Base-by-base conservation (phyloP, 768 basidiomycete species). In the Lyophyllum semitale region DNA sequence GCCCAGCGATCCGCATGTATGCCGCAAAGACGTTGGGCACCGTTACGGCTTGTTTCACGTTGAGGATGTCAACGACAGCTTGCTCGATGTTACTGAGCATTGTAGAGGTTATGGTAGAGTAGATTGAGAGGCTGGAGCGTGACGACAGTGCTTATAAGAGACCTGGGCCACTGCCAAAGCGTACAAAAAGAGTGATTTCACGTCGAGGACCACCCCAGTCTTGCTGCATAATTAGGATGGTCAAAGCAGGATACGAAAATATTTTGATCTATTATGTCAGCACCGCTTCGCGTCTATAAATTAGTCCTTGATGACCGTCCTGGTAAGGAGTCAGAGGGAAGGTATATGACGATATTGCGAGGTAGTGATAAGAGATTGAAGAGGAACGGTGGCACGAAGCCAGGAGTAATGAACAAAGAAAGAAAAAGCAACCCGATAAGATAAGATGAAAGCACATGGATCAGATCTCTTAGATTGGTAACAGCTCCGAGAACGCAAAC, bases 51-150 rank as follows among this genome's bases (percentile, higher is more conserved):
- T 55, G 30, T 35, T 63, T 51, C 15, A 46, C 26, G 41, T 20
- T 13, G 17, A 60, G 37, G 11, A 63, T 41, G 27, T 54, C 44
- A 17, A 54, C 54, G 30, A 63, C 45, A 2, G 61, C 49, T 29
- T 52, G 56, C 44, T 63, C 61, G 48, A 63, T 57, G 44, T 63
- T 63, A 27, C 51, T 57, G 41, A 54, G 59, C 61, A 63, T 58
- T 4, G 26, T 26, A n/a, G 13, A 35, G 44, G 20, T 4, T 38
- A 11, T n/a, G 22, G 44, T 15, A 6, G 35, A 26, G 25, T 1
- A 3, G 29, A 23, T 45, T 20, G 17, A 37, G 25, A 54, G 27
- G 44, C 18, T 17, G 6, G 17, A 13, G 15, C 9, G 30, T 5
- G 5, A 26, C n/a, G 8, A 7, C 12, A 11, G n/a, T 17, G 15